Conservation (phyloP, 163 green algal genomes). For the Prototheca cutis region DNA sequence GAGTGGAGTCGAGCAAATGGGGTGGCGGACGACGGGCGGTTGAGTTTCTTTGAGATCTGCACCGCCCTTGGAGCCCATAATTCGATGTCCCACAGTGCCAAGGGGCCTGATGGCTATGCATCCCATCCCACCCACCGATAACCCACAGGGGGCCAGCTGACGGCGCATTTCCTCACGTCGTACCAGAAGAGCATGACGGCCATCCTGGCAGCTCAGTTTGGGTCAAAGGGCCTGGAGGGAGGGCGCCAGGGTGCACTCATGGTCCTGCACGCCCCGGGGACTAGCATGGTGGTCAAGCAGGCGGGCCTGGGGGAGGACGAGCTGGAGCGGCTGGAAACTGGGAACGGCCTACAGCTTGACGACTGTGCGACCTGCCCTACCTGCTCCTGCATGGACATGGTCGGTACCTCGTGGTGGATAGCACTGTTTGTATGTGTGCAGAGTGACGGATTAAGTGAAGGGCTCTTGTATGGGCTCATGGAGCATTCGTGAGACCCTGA, state of each 20-base stretch:
- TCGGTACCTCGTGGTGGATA: too few relatives aligned
- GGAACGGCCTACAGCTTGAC: not conserved
- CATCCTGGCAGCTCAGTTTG: constrained; percentile 16
- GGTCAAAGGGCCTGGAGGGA: not conserved
- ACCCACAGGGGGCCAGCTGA: constrained; percentile 2
- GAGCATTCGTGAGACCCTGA: too few relatives aligned
- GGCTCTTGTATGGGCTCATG: too few relatives aligned
- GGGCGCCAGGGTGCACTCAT: constrained; percentile 11
- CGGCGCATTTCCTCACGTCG: constrained; percentile 15
- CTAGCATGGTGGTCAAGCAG: not conserved
- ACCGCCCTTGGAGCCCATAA: too few relatives aligned
- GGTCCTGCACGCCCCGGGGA: not conserved
- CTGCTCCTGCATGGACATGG: not conserved
- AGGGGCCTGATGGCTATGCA: too few relatives aligned
- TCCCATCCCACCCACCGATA: not conserved
- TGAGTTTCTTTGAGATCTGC: too few relatives aligned
- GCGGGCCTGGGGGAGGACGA: not conserved
- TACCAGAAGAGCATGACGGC: constrained; percentile 6
- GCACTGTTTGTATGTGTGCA: too few relatives aligned
- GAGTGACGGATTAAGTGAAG: too few relatives aligned
- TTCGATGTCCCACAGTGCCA: too few relatives aligned
- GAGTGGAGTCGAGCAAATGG: too few relatives aligned
- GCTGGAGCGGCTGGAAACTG: not conserved
- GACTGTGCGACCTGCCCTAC: not conserved
- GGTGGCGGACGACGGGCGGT: too few relatives aligned